These are phyloP conservation scores for Saccharomycopsis phalli DNA, from an alignment of 1,139 yeast genomes.

Conservation along the genomic window DNA sequence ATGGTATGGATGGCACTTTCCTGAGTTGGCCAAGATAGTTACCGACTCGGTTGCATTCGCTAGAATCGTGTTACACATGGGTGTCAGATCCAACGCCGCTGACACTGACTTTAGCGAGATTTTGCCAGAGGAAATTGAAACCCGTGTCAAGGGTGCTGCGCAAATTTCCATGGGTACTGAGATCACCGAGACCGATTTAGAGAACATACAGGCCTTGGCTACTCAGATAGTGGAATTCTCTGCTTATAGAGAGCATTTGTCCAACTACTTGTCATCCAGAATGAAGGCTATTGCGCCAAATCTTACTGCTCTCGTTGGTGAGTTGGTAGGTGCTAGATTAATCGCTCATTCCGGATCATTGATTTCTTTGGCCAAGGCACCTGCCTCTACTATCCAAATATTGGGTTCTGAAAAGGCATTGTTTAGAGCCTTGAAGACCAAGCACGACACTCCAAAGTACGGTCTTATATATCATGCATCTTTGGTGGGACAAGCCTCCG, in stretches of 20 bases:
- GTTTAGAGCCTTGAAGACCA: constrained; percentile 96
- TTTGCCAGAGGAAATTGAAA: constrained; percentile 87
- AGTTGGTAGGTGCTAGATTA: constrained; percentile 95
- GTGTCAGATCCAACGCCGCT: constrained; percentile 83
- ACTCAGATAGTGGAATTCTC: constrained; percentile 91
- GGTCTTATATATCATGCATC: constrained; percentile 97
- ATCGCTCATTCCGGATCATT: constrained; percentile 97
- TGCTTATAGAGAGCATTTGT: constrained; percentile 88
- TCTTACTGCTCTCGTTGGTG: constrained; percentile 91
- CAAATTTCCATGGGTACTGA: constrained; percentile 99
- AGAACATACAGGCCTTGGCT: constrained; percentile 81
- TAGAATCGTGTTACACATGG: constrained; percentile 88
- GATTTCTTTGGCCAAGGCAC: constrained; percentile 91
- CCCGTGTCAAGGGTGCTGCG: constrained; percentile 82
- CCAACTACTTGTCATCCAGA: constrained; percentile 81
- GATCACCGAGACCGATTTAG: constrained; percentile 79
- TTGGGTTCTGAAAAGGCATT: constrained; percentile 99
- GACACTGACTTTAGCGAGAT: constrained; percentile 86
- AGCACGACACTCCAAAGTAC: constrained; percentile 97
- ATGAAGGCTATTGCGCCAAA: constrained; percentile 99
- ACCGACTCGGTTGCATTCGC: constrained; percentile 93
- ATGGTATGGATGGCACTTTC: constrained; percentile 99
- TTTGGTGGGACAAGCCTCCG: constrained; percentile 93
- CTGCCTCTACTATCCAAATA: constrained; percentile 97
- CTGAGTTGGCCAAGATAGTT: constrained; percentile 95